Base-by-base conservation (phyloP, 306 rosid species). In the Senna tora region DNA sequence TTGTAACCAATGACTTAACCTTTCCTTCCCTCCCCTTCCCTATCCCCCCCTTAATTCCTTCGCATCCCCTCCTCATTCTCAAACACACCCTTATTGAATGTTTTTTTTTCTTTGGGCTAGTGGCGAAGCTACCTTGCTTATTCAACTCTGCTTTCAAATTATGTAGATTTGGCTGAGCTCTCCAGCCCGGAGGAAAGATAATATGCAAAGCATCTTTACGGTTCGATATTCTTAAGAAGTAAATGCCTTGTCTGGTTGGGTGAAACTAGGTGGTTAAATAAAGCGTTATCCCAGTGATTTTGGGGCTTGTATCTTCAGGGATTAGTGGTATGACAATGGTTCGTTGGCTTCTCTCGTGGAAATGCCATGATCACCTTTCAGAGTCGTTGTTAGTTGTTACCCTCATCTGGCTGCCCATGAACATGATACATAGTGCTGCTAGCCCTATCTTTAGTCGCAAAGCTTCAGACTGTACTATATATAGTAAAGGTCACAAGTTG, bases 231-330 rank as follows among this genome's bases (percentile, higher is more conserved):
- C 62, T 34, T 74, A 79, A 79, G 77, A 73, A 75, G 86, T 83
- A 81, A 80, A 79, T 70, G 87, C 91, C 80, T 87, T 86, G 84
- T 92, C 86, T 79, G 88, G 88, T 89, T 89, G 78, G 86, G 67
- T 81, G 89, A 88, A 84, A n/a, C n/a, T 89, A 87, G 89, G 78
- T 79, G 84, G 84, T 75, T 83, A 75, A 60, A 66, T 59, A 72
- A 75, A 81, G 73, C 81, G 73, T 61, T 67, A 75, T 81, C 71
- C 54, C 50, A 78, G 84, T 85, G 84, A 67, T 77, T 70, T 76
- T 78, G 87, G 78, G 82, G 74, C 79, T 73, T 73, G 64, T 72
- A 53, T 86, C 87, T 87, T 79, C 64, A 17, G 84, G 83, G 74
- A 57, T 76, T 86, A 88, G 83, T 78, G 92, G 84, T 81, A 77